phyloP scores from a whole-genome alignment of 1,284 basidiomycete species.

The Sanghuangporus weigelae region DNA sequence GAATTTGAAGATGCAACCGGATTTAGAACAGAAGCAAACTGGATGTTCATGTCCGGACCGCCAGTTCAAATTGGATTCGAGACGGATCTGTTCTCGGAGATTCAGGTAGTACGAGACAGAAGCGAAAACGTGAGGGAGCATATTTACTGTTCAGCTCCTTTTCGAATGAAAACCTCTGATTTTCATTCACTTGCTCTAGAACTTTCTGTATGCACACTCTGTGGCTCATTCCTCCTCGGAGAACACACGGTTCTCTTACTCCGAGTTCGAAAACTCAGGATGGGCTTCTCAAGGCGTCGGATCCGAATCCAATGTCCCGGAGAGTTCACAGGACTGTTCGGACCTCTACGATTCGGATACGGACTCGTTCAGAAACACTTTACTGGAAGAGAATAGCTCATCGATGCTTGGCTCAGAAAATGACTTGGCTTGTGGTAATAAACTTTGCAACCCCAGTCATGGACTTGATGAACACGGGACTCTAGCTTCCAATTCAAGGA shows the following conservation, averaged over 20 bases:
- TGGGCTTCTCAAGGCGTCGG: not conserved
- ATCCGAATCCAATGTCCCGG: not conserved
- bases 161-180: not conserved
- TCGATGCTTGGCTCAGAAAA: not conserved
- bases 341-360: not conserved
- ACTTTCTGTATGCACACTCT: not conserved
- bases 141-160: not conserved
- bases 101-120: not conserved
- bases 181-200: not conserved
- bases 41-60: not conserved
- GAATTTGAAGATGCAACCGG: not conserved
- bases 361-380: constrained; percentile 1
- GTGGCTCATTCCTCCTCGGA: not conserved
- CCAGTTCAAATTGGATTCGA: not conserved
- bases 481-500: not conserved
- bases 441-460: not conserved
- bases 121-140: not conserved
- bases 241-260: not conserved
- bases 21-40: not conserved
- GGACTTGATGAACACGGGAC: not conserved
- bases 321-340: not conserved
- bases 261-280: not conserved
- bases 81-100: not conserved
- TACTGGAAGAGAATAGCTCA: not conserved
- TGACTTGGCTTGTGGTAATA: not conserved